These are phyloP conservation scores for Ophiosphaerella herpotricha DNA, from an alignment of 2,329 filamentous ascomycete species.

Conservation along the genomic window DNA sequence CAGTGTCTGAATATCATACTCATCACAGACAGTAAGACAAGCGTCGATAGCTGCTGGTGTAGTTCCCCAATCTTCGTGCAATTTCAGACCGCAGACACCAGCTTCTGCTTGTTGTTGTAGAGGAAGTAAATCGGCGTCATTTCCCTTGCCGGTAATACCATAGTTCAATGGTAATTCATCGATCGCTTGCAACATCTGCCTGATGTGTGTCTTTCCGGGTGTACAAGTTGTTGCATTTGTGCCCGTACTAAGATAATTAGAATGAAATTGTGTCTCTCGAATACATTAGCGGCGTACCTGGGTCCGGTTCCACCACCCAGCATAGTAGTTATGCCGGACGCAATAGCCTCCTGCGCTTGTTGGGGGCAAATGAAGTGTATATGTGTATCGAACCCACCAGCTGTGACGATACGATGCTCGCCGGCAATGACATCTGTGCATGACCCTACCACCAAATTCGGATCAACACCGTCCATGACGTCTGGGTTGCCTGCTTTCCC, in stretches of 20 bases:
- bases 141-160: conserved; percentile 92
- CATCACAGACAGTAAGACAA: conserved; percentile 79
- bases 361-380: conserved; percentile 97
- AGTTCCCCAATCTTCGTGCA: conserved; percentile 95
- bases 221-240: conserved; percentile 94
- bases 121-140: conserved; percentile 72
- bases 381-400: conserved; percentile 86
- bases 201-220: conserved; percentile 79
- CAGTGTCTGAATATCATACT: conserved; percentile 88
- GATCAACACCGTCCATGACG: conserved; percentile 85
- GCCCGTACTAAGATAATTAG: conserved; percentile 65
- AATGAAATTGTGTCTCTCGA: not conserved
- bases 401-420: conserved; percentile 88
- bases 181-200: conserved; percentile 86
- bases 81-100: conserved; percentile 86
- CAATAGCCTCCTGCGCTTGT: conserved; percentile 80
- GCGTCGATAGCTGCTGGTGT: conserved; percentile 91
- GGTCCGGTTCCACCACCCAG: conserved; percentile 90
- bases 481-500: conserved; percentile 98
- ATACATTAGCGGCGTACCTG: conserved; percentile 57
- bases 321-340: conserved; percentile 87
- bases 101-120: conserved; percentile 81
- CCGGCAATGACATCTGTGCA: conserved; percentile 91
- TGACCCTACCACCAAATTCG: conserved; percentile 79
- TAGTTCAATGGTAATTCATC: conserved; percentile 83